Conservation (phyloP, 352 stramenopile genomes). For the Aphanomyces invadans region DNA sequence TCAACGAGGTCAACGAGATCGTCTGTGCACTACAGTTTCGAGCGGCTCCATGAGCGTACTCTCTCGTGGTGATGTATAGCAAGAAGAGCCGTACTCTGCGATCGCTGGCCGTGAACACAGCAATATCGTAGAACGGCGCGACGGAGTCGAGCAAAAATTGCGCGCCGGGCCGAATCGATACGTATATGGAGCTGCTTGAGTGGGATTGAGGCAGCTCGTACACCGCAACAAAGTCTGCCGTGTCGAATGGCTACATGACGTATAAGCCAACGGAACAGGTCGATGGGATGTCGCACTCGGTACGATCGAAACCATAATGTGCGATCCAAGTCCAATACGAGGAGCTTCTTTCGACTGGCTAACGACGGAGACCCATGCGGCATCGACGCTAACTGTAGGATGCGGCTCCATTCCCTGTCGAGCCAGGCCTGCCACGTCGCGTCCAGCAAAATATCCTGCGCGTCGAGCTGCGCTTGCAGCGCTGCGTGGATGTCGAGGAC, state of each 20-base stretch:
- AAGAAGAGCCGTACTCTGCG: not conserved
- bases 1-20: conserved; percentile 8
- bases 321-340: conserved; percentile 17
- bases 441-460: not conserved
- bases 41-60: not conserved
- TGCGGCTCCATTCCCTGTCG: not conserved
- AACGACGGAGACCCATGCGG: not conserved
- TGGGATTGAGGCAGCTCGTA: not conserved
- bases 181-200: conserved; percentile 10
- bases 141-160: conserved; percentile 9
- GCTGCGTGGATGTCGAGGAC: not conserved
- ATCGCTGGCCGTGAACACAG: conserved; percentile 17
- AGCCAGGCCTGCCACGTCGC: not conserved
- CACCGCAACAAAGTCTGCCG: conserved; percentile 13
- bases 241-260: conserved; percentile 6
- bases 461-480: not conserved
- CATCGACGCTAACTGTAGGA: not conserved
- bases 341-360: conserved; percentile 2
- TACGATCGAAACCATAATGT: conserved; percentile 19
- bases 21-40: conserved; percentile 21
- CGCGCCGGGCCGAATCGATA: conserved; percentile 12
- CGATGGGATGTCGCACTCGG: too few species aligned
- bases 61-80: not conserved
- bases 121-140: conserved; percentile 11
- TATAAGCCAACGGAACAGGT: too few species aligned